Evolutionary conservation across 495 filamentous ascomycete species (phyloP).

Genomic region (Neurospora cerealis): DNA sequence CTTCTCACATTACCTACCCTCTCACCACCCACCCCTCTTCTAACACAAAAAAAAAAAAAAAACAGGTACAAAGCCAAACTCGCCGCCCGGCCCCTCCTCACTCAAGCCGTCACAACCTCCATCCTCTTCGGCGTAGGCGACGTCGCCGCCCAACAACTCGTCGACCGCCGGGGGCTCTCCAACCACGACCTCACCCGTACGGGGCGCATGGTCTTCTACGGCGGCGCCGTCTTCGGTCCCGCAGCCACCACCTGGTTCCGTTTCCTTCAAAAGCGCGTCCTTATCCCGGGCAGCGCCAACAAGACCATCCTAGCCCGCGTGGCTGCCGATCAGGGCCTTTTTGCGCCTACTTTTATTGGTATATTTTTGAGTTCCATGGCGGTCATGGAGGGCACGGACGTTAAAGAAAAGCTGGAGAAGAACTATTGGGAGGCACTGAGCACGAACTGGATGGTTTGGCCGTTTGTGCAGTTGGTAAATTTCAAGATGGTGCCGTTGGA

Average conservation of each 20-base stretch:
- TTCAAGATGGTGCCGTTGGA: slow-evolving; percentile 85
- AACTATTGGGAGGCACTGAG: slow-evolving; percentile 60
- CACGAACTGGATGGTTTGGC: slow-evolving; percentile 91
- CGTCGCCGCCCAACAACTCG: slow-evolving; percentile 83
- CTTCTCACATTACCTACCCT: not conserved
- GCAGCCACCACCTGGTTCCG: slow-evolving; percentile 83
- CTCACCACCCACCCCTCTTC: not conserved
- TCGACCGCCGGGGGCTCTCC: slow-evolving; percentile 67
- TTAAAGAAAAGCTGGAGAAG: slow-evolving; percentile 57
- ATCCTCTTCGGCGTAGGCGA: slow-evolving; percentile 89
- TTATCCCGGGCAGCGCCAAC: slow-evolving; percentile 45
- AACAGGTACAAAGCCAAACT: slow-evolving; percentile 82
- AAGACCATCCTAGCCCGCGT: slow-evolving; percentile 74
- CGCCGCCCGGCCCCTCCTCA: slow-evolving; percentile 72
- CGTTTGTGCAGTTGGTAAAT: slow-evolving; percentile 79
- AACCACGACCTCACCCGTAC: slow-evolving; percentile 79
- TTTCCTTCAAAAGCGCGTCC: slow-evolving; percentile 56
- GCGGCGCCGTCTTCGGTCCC: slow-evolving; percentile 85
- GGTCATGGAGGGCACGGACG: slow-evolving; percentile 67
- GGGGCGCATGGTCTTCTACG: slow-evolving; percentile 84
- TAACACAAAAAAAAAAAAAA: not conserved
- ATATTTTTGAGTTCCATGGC: slow-evolving; percentile 82
- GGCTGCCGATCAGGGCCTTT: slow-evolving; percentile 72
- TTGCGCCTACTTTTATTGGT: slow-evolving; percentile 72
- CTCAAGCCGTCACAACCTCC: slow-evolving; percentile 77